Conservation (phyloP, 73 alveolate genomes). For the Paramecium octaurelia region DNA sequence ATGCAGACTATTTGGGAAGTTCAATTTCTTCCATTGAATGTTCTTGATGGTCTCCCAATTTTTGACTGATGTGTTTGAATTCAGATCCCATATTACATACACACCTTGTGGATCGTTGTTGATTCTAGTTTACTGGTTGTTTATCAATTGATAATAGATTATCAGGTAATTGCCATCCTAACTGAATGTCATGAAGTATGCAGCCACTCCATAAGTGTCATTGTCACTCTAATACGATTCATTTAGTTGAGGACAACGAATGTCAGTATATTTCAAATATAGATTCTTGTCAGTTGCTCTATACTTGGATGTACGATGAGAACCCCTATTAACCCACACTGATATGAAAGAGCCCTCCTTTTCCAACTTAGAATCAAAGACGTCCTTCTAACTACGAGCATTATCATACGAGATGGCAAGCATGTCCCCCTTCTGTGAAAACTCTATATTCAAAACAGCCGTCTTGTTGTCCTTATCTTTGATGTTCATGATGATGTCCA, state of each 20-base stretch:
- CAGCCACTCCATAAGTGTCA: slow-evolving; percentile 59
- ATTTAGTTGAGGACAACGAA: slow-evolving; percentile 50
- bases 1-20: slow-evolving; percentile 58
- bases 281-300: slow-evolving; percentile 50
- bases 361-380: slow-evolving; percentile 48
- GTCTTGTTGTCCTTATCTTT: slow-evolving; percentile 44
- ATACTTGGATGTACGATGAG: slow-evolving; percentile 11
- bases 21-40: slow-evolving; percentile 49
- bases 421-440: slow-evolving; percentile 53
- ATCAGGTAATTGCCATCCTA: slow-evolving; percentile 45
- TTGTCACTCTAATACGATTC: slow-evolving; percentile 49
- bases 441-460: slow-evolving; percentile 53
- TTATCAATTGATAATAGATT: slow-evolving; percentile 54
- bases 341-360: slow-evolving; percentile 61
- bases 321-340: slow-evolving; percentile 34
- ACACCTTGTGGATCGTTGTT: slow-evolving; percentile 57
- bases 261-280: slow-evolving; percentile 51
- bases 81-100: slow-evolving; percentile 59
- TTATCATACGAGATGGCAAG: slow-evolving; percentile 60
- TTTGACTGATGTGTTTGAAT: slow-evolving; percentile 49
- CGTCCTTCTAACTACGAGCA: slow-evolving; percentile 19
- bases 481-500: slow-evolving; percentile 10
- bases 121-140: slow-evolving; percentile 47
- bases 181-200: slow-evolving; percentile 58
- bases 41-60: slow-evolving; percentile 55